Conservation (phyloP, 2,329 filamentous ascomycete species). For the Penicillium sp. region DNA sequence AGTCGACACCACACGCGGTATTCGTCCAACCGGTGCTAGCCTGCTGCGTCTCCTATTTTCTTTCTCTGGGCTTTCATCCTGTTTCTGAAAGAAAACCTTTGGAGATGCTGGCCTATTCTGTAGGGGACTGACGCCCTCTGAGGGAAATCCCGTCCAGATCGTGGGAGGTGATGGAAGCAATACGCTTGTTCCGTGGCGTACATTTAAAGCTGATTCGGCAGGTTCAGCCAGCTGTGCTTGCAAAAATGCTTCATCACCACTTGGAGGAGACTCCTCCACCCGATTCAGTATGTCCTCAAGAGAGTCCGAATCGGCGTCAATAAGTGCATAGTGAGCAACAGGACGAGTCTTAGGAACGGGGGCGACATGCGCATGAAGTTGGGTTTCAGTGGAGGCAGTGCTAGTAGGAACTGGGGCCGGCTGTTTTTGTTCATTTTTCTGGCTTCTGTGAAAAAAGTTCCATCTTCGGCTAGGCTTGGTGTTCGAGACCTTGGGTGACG, state of each 20-base stretch:
- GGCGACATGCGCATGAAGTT: conserved; percentile 40
- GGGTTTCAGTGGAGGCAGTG: conserved; percentile 19
- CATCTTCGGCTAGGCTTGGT: conserved; percentile 42
- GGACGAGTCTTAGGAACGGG: conserved; percentile 37
- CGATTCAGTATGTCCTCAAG: conserved; percentile 37
- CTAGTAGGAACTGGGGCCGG: conserved; percentile 16
- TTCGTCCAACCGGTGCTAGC: conserved; percentile 76
- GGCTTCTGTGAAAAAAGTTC: conserved; percentile 57
- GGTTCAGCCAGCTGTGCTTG: conserved; percentile 14
- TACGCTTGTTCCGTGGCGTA: conserved; percentile 33
- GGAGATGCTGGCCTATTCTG: conserved; percentile 30
- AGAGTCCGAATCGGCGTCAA: conserved; percentile 44
- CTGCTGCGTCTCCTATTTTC: conserved; percentile 54
- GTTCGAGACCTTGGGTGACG: conserved; percentile 21
- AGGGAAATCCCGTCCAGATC: conserved; percentile 23
- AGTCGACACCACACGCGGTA: conserved; percentile 73
- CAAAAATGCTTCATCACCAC: conserved; percentile 24
- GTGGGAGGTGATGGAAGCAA: conserved; percentile 42
- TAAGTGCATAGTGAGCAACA: conserved; percentile 56
- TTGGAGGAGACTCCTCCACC: conserved; percentile 38
- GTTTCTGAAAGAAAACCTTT: conserved; percentile 33
- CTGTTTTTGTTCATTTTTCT: conserved; percentile 24
- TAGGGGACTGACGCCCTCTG: conserved; percentile 20
- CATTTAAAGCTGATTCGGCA: conserved; percentile 28
- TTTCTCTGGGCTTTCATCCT: conserved; percentile 21